Base-by-base conservation (phyloP, 257 asterid genomes). In the Ocimum tenuiflorum region DNA sequence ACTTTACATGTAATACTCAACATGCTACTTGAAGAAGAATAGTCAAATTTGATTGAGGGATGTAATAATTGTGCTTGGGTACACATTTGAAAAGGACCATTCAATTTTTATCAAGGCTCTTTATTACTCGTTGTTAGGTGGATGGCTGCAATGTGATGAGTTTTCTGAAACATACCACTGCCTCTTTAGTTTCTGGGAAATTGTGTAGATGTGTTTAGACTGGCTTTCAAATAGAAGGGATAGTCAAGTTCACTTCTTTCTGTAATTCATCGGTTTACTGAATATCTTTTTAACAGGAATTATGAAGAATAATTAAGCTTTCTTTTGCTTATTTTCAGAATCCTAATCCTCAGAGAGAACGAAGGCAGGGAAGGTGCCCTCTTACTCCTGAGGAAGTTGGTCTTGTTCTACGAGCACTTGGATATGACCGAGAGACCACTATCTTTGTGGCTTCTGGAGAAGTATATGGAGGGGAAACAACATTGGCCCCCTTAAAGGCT, bases 331-430 rank as follows among this genome's bases (percentile, higher is more conserved):
- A 31, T 12, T 63, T 83, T 75, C 90, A 94, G 99, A 80, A 14
- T 65, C 73, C 83, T 77, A 85, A 94, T 75, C 99, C 99, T 7
- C 96, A 94, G 15, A 86, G 80, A 75, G 95, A 78, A 55, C 85
- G 99, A 73, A 79, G 97, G 82, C 97, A 88, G 79, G 99, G 99
- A 74, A 83, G 91, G 66, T 94, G 99, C 77, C 97, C 99, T 59
- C 90, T 94, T 50, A 88, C 95, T 49, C 99, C 99, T 36, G 91
- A 88, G 82, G 99, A 94, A 88, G 96, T 88, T 31, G 99, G 99
- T 54, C 86, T 88, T 77, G 78, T 94, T 86, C 79, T 94, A 64
- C 82, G 94, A 76, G 95, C 96, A 52, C 97, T 94, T 78, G 99
- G 99, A 41, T 94, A 86, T 43, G 89, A 85, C 64, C 81, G 75